A percentile compares a stretch with the other conserved stretches of the same genome.
Evolutionary conservation across 2,329 filamentous ascomycete genomes (phyloP).

Genomic region (Talaromyces rugulosus): DNA sequence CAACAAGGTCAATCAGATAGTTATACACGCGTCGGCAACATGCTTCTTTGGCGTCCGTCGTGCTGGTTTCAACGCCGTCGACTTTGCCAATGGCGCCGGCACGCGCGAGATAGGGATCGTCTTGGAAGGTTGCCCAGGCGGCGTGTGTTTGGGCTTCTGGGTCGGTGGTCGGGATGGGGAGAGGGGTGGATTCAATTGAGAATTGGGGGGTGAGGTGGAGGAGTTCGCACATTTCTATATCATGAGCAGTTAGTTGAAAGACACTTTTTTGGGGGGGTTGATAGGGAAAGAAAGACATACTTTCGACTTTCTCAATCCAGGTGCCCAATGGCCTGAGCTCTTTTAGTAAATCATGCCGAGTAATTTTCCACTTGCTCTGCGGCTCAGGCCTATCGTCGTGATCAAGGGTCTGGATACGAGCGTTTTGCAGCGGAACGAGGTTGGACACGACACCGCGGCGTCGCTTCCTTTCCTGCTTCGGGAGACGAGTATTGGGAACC

Average conservation of each 20-base stretch:
- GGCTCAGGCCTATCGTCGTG: constrained; percentile 3
- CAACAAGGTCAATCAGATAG: constrained; percentile 25
- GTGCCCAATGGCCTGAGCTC: constrained; percentile 11
- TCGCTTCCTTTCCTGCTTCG: not conserved
- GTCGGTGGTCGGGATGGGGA: not conserved
- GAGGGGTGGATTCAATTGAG: not conserved
- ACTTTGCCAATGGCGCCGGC: constrained; percentile 25
- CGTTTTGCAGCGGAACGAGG: constrained; percentile 17
- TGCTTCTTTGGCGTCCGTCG: constrained; percentile 14
- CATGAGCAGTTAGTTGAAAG: not conserved
- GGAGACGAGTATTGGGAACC: not conserved
- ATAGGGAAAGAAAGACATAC: constrained; percentile 13
- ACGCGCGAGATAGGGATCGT: constrained; percentile 25
- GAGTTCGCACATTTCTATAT: constrained; percentile 21
- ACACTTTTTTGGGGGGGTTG: not conserved
- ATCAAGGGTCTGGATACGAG: constrained; percentile 16
- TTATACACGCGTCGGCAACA: constrained; percentile 24
- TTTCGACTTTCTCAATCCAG: constrained; percentile 16
- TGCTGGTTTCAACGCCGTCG: constrained; percentile 8
- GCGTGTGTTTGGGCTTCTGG: not conserved
- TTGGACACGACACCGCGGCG: constrained; percentile 13
- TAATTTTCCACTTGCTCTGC: constrained; percentile 18
- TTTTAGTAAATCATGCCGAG: constrained; percentile 13
- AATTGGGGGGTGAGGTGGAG: constrained; percentile 15
- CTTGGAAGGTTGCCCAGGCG: constrained; percentile 20